These are phyloP conservation scores for Triangularia verruculosa DNA, from an alignment of 2,329 filamentous ascomycete genomes.

Conservation along the genomic window DNA sequence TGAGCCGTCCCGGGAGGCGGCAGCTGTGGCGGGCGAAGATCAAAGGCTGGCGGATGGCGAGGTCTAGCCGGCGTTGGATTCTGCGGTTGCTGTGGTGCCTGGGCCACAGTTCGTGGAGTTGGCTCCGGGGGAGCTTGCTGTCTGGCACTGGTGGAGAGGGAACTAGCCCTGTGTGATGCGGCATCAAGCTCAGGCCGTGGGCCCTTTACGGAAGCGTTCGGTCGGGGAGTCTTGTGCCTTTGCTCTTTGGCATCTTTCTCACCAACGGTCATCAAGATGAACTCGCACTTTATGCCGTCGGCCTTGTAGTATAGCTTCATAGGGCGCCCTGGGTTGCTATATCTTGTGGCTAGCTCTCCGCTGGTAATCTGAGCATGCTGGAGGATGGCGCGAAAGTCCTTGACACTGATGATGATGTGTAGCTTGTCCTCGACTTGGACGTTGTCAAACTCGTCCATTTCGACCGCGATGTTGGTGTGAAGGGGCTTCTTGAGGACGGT, in stretches of 20 bases:
- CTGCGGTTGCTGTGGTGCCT: constrained; percentile 35
- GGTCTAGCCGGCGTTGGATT: constrained; percentile 39
- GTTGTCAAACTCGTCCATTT: constrained; percentile 72
- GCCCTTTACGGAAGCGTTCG: constrained; percentile 39
- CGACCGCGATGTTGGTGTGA: constrained; percentile 74
- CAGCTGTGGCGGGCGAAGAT: constrained; percentile 42
- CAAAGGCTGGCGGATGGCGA: constrained; percentile 32
- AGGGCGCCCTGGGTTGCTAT: constrained; percentile 68
- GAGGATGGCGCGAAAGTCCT: constrained; percentile 77
- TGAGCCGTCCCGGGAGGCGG: constrained; percentile 39
- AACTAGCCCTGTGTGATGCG: constrained; percentile 41
- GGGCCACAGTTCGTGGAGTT: constrained; percentile 16
- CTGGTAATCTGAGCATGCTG: constrained; percentile 69
- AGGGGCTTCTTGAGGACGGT: constrained; percentile 75
- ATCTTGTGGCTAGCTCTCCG: constrained; percentile 63
- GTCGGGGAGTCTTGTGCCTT: constrained; percentile 43
- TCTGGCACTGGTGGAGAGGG: constrained; percentile 31
- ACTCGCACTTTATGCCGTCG: constrained; percentile 69
- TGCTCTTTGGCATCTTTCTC: constrained; percentile 53
- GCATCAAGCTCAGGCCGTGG: constrained; percentile 47
- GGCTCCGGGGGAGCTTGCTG: constrained; percentile 31
- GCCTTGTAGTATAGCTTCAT: constrained; percentile 70
- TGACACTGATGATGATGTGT: constrained; percentile 77
- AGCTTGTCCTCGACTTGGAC: constrained; percentile 72
- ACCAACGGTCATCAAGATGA: constrained; percentile 79